Evolutionary conservation across 2,329 filamentous ascomycete genomes (phyloP).

Genomic region (Verticillium albo-atrum): DNA sequence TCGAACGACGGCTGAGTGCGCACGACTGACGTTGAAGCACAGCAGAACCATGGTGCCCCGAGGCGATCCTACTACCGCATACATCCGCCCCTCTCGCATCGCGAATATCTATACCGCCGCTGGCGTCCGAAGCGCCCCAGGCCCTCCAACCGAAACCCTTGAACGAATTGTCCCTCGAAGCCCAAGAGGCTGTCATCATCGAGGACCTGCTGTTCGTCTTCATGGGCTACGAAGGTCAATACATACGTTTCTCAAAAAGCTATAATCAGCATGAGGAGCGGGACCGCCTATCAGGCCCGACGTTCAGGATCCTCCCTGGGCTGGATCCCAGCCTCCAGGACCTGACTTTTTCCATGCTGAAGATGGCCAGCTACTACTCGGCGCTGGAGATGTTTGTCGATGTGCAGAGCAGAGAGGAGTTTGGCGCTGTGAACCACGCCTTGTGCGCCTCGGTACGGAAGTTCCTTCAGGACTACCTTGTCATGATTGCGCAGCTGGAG

Average conservation of each 20-base stretch:
- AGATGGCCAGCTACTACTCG: slow-evolving; percentile 89
- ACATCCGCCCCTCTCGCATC: slow-evolving; percentile 69
- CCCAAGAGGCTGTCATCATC: slow-evolving; percentile 80
- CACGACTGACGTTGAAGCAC: not conserved
- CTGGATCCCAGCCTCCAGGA: slow-evolving; percentile 90
- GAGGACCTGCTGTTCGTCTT: slow-evolving; percentile 93
- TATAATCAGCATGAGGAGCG: slow-evolving; percentile 85
- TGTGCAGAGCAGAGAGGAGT: slow-evolving; percentile 87
- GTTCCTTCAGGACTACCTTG: slow-evolving; percentile 86
- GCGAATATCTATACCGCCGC: slow-evolving; percentile 59
- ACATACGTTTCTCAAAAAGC: slow-evolving; percentile 77
- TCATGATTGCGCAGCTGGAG: slow-evolving; percentile 89
- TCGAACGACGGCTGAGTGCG: not conserved
- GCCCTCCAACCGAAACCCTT: slow-evolving; percentile 65
- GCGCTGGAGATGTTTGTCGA: slow-evolving; percentile 92
- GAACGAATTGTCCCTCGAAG: slow-evolving; percentile 67
- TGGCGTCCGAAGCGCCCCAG: slow-evolving; percentile 68
- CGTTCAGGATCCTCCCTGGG: slow-evolving; percentile 73
- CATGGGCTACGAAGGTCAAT: slow-evolving; percentile 98
- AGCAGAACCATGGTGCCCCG: slow-evolving; percentile 67
- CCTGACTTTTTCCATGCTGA: slow-evolving; percentile 81
- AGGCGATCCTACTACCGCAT: slow-evolving; percentile 66
- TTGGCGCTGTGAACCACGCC: slow-evolving; percentile 91
- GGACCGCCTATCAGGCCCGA: slow-evolving; percentile 77
- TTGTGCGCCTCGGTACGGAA: slow-evolving; percentile 93